phyloP scores from a whole-genome alignment of 2,329 filamentous ascomycete species.

The Clonostachys byssicola region DNA sequence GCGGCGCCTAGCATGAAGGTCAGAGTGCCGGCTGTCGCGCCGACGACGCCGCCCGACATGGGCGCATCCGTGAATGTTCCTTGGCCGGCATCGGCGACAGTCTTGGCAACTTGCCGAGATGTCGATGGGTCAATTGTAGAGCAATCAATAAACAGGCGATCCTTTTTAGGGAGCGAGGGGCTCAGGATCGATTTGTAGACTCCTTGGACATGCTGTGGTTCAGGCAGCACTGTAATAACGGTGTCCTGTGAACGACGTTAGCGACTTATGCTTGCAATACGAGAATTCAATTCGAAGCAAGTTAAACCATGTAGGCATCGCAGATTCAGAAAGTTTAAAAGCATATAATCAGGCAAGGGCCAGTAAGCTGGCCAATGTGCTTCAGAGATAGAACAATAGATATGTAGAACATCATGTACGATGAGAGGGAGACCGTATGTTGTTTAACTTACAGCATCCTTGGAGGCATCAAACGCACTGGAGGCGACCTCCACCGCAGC shows the following conservation, averaged over 20 bases:
- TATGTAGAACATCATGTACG: slow-evolving; percentile 11
- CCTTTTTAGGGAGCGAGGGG: slow-evolving; percentile 41
- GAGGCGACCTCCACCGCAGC: slow-evolving; percentile 39
- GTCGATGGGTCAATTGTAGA: slow-evolving; percentile 93
- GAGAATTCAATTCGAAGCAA: slow-evolving; percentile 1
- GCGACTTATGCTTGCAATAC: slow-evolving; percentile 5
- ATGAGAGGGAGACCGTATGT: neutral
- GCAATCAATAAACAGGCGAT: slow-evolving; percentile 87
- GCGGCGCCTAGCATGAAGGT: slow-evolving; percentile 92
- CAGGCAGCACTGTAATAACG: slow-evolving; percentile 84
- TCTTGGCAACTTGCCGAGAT: slow-evolving; percentile 71
- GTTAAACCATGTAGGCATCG: too few relatives aligned
- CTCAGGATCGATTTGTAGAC: slow-evolving; percentile 77
- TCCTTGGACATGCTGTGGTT: slow-evolving; percentile 79
- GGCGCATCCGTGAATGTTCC: slow-evolving; percentile 89
- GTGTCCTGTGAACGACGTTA: slow-evolving; percentile 56
- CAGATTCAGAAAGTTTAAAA: slow-evolving; percentile 44
- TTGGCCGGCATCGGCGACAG: slow-evolving; percentile 58
- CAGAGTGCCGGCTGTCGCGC: slow-evolving; percentile 79
- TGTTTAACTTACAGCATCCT: slow-evolving; percentile 42
- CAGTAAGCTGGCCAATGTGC: slow-evolving; percentile 58
- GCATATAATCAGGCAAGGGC: slow-evolving; percentile 51
- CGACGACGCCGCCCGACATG: slow-evolving; percentile 95
- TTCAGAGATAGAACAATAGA: slow-evolving; percentile 53
- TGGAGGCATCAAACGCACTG: slow-evolving; percentile 42